Percentiles rank a stretch among this genome's conserved stretches.
phyloP scores from a whole-genome alignment of 306 rosid genomes.

The Prunus kanzakura region DNA sequence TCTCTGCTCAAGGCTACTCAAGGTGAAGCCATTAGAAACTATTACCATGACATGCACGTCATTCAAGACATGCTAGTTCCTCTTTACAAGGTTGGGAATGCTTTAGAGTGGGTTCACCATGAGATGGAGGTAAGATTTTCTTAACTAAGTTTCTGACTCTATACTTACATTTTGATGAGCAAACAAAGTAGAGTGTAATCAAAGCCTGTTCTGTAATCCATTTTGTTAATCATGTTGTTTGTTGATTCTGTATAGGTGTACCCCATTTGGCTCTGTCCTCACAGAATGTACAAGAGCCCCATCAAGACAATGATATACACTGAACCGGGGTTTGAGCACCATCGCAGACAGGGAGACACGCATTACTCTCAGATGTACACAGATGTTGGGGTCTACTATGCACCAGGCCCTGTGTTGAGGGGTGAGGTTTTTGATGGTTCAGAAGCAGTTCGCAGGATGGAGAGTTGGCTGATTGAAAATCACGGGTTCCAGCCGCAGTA shows the following conservation, averaged over 20 bases:
- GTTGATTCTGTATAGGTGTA: slow-evolving; percentile 57
- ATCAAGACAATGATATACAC: slow-evolving; percentile 73
- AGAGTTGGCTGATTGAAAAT: slow-evolving; percentile 82
- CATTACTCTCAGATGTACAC: slow-evolving; percentile 84
- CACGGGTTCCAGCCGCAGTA: slow-evolving; percentile 94
- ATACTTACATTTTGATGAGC: not conserved
- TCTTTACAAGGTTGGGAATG: slow-evolving; percentile 87
- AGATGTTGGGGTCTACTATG: slow-evolving; percentile 88
- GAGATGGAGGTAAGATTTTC: slow-evolving; percentile 83
- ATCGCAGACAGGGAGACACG: slow-evolving; percentile 90
- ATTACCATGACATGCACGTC: slow-evolving; percentile 93
- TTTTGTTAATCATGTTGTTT: not conserved
- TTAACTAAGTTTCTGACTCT: not conserved
- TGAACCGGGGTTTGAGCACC: slow-evolving; percentile 90
- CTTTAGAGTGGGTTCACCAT: slow-evolving; percentile 84
- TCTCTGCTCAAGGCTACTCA: slow-evolving; percentile 97
- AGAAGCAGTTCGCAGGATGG: slow-evolving; percentile 77
- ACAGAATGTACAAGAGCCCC: slow-evolving; percentile 73
- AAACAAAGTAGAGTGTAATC: not conserved
- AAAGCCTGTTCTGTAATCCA: not conserved
- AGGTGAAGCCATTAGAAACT: slow-evolving; percentile 95
- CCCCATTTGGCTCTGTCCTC: slow-evolving; percentile 97
- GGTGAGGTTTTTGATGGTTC: slow-evolving; percentile 90
- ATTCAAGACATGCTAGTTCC: slow-evolving; percentile 98
- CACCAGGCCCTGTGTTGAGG: slow-evolving; percentile 91